Evolutionary conservation across 1,284 basidiomycete genomes (phyloP), one percentile per base, ranked within the genome.

Genomic region (Apiotrichum gracile): DNA sequence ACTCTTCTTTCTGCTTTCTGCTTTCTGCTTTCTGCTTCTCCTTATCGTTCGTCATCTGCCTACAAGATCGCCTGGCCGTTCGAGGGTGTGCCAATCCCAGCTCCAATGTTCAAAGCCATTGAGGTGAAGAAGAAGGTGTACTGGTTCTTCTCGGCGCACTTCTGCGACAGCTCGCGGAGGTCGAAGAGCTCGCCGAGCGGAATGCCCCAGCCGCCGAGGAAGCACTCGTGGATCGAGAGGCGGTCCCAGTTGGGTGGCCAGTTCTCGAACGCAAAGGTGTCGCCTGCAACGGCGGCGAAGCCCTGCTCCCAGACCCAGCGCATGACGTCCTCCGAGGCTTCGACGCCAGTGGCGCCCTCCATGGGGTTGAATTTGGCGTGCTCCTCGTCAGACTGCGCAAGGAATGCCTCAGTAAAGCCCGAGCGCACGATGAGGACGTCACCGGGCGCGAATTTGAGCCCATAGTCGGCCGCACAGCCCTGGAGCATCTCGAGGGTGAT

Each of bases 101-200:
- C 75, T 5, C 67, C 67, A 19, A 78, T 53, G 50, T 76, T 70
- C 39, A 77, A 54, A 2, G 74, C 73, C 64, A 72, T 70, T 22
- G 64, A 65, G 9, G 72, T 63, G 48, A 59, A 77, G 68, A 76
- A 72, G 66, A 79, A 78, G 0, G 72, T 70, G 66, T 69, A 79
- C 41, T 72, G 56, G 13, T 66, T 52, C 10, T 63, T 50, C 49
- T 64, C 43, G 29, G 60, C 51, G 46, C 74, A 76, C 49, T 68
- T 60, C n/a, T 59, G 26, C 3, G 70, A 65, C 13, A 79, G 65
- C 27, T 59, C 61, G 24, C 76, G 69, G 10, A 78, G 63, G 55
- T 79, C 75, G 42, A 75, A 78, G 37, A 78, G 60, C 55, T 78
- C 77, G 31, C 77, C 78, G 37, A 77, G 75, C 2, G 69, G 69